Evolutionary conservation across 345 rosid genomes (phyloP), one percentile per base, ranked within the genome.

Genomic region (Salix udensis): DNA sequence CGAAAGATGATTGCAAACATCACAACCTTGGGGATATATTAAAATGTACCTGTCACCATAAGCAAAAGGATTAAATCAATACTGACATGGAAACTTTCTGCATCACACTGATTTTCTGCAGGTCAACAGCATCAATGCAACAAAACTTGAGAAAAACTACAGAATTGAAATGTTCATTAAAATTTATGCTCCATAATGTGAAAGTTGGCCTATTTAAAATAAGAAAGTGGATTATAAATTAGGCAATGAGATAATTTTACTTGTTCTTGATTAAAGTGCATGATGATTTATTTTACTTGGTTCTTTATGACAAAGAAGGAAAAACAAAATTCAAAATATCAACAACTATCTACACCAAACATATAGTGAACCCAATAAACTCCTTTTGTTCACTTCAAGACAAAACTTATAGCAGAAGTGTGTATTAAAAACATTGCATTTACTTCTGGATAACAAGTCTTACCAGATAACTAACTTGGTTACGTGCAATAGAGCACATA

Each of bases 21-120:
- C 98, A 84, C 97, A 89, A 37, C 94, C 97, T 77, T 89, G 94
- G 61, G 98, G 98, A 80, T 95, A 91, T 42, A 93, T 91, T 83
- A 91, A 79, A 60, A 95, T 91, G 83, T 90, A 93, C 98, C 98
- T 95, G 84, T 79, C 72, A 85, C 68, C 40, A 74, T 78, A 39
- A 68, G 76, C 26, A 76, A 76, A 65, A 19, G 4, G 11, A 23
- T 28, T 46, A 72, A 75, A 79, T 62, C 68, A 30, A 66, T 78
- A 73, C 40, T 42, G 60, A 48, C 30, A 34, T 26, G 60, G 31
- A 68, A 60, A 58, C 50, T 23, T 58, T 12, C 28, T 14, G 6
- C 19, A 23, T 42, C 12, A 2, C 6, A 30, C 2, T 14, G 30
- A 46, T 12, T 28, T 70, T 23, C 79, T 53, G 73, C 66, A 26